phyloP scores from a whole-genome alignment of 768 basidiomycete species.

The Pholiota microspora region DNA sequence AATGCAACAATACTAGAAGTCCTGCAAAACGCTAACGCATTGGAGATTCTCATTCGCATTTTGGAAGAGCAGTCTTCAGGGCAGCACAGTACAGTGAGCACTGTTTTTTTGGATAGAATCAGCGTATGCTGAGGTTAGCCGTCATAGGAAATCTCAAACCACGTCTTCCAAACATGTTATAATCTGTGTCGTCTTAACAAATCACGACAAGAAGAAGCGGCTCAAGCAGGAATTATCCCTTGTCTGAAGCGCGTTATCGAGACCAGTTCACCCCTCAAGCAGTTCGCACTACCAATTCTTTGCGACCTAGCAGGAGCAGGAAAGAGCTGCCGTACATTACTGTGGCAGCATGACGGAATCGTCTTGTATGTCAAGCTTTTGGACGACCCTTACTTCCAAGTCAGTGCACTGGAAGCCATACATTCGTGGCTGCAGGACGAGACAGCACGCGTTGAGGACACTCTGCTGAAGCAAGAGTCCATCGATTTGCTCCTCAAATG shows the following conservation, averaged over 20 bases:
- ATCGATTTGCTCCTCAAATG: slow-evolving; percentile 71
- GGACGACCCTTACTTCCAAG: slow-evolving; percentile 88
- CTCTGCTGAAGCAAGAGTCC: slow-evolving; percentile 64
- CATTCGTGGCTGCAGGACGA: slow-evolving; percentile 96
- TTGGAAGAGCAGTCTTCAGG: slow-evolving; percentile 80
- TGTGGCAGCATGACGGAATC: slow-evolving; percentile 96
- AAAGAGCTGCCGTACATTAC: slow-evolving; percentile 82
- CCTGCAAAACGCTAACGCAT: slow-evolving; percentile 92
- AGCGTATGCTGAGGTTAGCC: neutral
- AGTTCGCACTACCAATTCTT: slow-evolving; percentile 94
- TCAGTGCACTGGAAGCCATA: slow-evolving; percentile 87
- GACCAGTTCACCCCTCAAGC: slow-evolving; percentile 88
- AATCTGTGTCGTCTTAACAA: slow-evolving; percentile 96
- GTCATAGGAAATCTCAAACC: slow-evolving; percentile 92
- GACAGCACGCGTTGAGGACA: slow-evolving; percentile 89
- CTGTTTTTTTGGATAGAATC: neutral
- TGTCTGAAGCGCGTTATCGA: slow-evolving; percentile 87
- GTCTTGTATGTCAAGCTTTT: slow-evolving; percentile 74
- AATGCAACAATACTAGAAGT: slow-evolving; percentile 87
- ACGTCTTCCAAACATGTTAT: slow-evolving; percentile 96
- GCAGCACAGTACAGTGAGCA: slow-evolving; percentile 72
- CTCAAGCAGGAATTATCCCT: slow-evolving; percentile 92
- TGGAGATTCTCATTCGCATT: slow-evolving; percentile 86
- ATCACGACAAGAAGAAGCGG: slow-evolving; percentile 93
- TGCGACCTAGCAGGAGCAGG: slow-evolving; percentile 96